Conservation (phyloP, 1,284 basidiomycete species). For the Sanghuangporus baumii region DNA sequence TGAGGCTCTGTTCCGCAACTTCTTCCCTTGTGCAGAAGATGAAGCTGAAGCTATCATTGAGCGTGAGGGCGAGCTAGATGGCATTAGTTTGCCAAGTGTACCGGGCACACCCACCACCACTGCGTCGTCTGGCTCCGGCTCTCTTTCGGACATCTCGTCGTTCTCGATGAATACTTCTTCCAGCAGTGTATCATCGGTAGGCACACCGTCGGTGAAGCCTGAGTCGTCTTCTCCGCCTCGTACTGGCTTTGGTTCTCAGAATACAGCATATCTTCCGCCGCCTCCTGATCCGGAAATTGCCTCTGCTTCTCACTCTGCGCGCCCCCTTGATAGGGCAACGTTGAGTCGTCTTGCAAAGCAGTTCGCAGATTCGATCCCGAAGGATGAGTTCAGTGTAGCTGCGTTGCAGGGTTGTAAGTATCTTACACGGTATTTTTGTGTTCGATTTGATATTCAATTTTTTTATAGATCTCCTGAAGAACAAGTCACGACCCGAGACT, state of each 20-base stretch:
- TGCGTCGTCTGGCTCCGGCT: constrained; percentile 19
- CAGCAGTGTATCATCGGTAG: constrained; percentile 21
- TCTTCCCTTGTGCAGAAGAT: constrained; percentile 72
- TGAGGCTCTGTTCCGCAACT: constrained; percentile 77
- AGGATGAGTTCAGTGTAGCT: constrained; percentile 80
- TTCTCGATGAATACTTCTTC: constrained; percentile 17
- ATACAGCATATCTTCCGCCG: constrained; percentile 59
- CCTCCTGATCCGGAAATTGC: constrained; percentile 54
- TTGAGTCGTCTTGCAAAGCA: constrained; percentile 60
- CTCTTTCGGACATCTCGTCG: constrained; percentile 11
- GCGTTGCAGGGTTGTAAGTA: constrained; percentile 76
- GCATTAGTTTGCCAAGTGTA: constrained; percentile 17
- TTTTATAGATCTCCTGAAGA: constrained; percentile 57
- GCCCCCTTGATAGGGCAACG: constrained; percentile 55
- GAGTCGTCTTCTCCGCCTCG: constrained; percentile 18
- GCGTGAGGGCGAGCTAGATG: constrained; percentile 11
- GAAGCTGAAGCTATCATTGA: constrained; percentile 23
- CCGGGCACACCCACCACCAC: constrained; percentile 20
- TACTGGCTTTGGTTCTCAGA: constrained; percentile 47
- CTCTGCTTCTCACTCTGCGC: constrained; percentile 52
- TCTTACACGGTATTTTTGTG: background rate
- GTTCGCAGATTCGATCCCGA: constrained; percentile 72
- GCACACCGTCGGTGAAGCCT: constrained; percentile 23
- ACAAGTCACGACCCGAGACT: constrained; percentile 71
- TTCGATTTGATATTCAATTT: constrained; percentile 20